Base-by-base conservation (phyloP, 2,329 filamentous ascomycete species). In the Trichoderma arundinaceum region DNA sequence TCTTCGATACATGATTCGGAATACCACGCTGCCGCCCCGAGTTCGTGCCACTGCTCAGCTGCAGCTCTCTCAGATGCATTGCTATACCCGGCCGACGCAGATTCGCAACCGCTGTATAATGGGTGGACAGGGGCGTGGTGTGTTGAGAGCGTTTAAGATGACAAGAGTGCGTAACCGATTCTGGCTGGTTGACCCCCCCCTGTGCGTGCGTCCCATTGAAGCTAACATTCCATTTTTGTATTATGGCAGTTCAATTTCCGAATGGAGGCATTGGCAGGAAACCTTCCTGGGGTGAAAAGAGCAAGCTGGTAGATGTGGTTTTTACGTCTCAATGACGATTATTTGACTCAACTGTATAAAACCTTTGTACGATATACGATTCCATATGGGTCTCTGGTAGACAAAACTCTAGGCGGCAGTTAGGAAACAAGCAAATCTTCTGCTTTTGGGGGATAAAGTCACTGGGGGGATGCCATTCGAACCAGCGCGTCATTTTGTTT, bases 111-210 rank as follows among this genome's bases (percentile, higher is more conserved):
- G 95, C 71, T 99, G 95, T 82, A 90, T 96, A 61, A 86, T 94
- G 77, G 93, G 93, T 70, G 95, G 95, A n/a, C 93, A 92, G 77
- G 90, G 90, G 17, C 86, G 92, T 71, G 92, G 93, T 89, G 84
- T 99, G n/a, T 84, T 98, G 70, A 88, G 92, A 65, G 94, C 95
- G 75, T 99, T 99, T 75, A 92, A 93, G 79, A 86, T 99, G 85
- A 89, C 90, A 66, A 86, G 94, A 82, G 94, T 98, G 35, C 49
- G 66, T 64, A 10, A 15, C 41, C 7, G 7, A 4, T 33, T 8
- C 12, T n/a, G 4, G 17, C 10, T 22, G 17, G 28, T 19, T 13
- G n/a, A 28, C 35, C 4, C 15, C 4, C 15, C 12, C 35, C 19
- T 15, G 8, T n/a, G 19, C 10, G 38, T n/a, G 7, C 32, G 28